These are phyloP conservation scores for Datura wrightii DNA, from an alignment of 257 asterid species.

Conservation along the genomic window DNA sequence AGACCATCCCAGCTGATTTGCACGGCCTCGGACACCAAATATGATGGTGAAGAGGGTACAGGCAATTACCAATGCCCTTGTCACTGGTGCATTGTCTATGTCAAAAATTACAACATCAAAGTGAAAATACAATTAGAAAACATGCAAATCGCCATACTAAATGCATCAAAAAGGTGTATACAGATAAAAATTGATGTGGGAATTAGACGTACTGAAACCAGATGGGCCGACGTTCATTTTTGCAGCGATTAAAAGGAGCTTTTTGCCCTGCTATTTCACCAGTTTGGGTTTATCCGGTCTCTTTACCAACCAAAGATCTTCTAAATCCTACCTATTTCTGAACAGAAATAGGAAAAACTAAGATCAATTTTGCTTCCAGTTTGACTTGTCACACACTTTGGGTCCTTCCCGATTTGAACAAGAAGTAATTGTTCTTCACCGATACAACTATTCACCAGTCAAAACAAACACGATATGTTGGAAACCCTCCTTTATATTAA, in stretches of 20 bases:
- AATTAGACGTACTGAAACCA: conserved; percentile 82
- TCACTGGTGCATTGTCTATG: conserved; percentile 88
- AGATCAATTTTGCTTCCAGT: not conserved
- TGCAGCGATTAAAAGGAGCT: conserved; percentile 60
- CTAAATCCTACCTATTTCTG: not conserved
- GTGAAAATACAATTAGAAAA: not conserved
- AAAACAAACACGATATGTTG: not conserved
- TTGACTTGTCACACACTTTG: not conserved
- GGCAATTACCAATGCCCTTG: conserved; percentile 73
- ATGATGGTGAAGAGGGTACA: conserved; percentile 83
- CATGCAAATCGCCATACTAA: not conserved
- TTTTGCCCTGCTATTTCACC: not conserved
- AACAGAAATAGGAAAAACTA: not conserved
- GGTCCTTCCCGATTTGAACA: not conserved
- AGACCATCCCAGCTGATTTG: conserved; percentile 73
- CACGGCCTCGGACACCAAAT: conserved; percentile 89
- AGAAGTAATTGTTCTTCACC: not conserved
- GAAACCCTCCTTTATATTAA: not conserved
- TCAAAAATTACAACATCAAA: not conserved
- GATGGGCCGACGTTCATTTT: conserved; percentile 99
- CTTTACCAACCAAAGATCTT: not conserved
- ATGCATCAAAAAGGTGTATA: not conserved
- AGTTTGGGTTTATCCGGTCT: too few relatives aligned
- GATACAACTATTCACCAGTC: not conserved
- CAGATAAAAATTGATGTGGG: not conserved